Evolutionary conservation across 2,329 filamentous ascomycete species (phyloP), one percentile per base, ranked within the genome.

Genomic region (Beauveria scarabaeidicola): DNA sequence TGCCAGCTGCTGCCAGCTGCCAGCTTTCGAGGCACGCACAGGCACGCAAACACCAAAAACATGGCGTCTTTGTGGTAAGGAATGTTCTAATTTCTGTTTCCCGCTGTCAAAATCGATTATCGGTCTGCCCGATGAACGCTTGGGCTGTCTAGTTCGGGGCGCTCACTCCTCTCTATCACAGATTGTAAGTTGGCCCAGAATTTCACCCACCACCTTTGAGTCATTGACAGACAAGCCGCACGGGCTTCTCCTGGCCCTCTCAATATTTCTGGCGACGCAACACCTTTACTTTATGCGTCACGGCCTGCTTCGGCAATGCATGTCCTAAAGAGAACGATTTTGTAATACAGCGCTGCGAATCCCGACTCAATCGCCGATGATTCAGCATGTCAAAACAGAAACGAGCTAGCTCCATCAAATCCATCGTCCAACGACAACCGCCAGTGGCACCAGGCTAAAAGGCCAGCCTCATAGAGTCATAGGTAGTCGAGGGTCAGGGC

Each of bases 151-250:
- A 55, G 40, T 21, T 15, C 38, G 13, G 23, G 32, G 48, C 29
- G 36, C 29, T 50, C 19, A 11, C 27, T 29, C 47, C 8, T 19
- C 32, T 32, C 10, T 3, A 38, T 43, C 38, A 15, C 9, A 15
- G 41, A 8, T 38, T 19, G 25, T n/a, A 27, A 40, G 52, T 27
- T 32, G 27, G 15, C 23, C 52, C 40, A 5, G 38, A 21, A 25
- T 21, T 44, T 19, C 21, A 38, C 38, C 38, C 19, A 17, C 27
- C n/a, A 44, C 29, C n/a, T n/a, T n/a, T n/a, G n/a, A n/a, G n/a
- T n/a, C 41, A 38, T 32, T 32, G 25, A 32, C 53, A 47, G 53
- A 55, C 53, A 47, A 47, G 32, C 19, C 53, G 53, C 53, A 56
- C 53, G 43, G 53, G 43, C 53, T 56, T 46, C 27, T 17, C 15